Base-by-base conservation (phyloP, 164 flowering plant genomes). In the Tinospora cordifolia region DNA sequence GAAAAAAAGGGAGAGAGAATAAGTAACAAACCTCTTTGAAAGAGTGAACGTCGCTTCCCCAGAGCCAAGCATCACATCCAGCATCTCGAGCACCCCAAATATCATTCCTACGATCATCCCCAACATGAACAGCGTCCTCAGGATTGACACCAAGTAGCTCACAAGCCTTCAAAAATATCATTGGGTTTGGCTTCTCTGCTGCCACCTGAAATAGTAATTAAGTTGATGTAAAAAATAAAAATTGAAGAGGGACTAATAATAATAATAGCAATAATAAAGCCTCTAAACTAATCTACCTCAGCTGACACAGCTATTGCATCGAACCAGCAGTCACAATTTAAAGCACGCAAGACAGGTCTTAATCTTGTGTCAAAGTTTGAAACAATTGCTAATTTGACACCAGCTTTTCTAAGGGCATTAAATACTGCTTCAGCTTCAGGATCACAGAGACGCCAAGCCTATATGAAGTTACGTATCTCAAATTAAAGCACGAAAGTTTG, bases 81-180 rank as follows among this genome's bases (percentile, higher is more conserved):
- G 97, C 99, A 84, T 88, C 99, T 79, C 99, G 83, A 14, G 99
- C 98, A 67, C 99, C 99, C 98, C 99, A 94, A 65, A 94, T 70
- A 74, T 94, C 99, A 75, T 94, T 94, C 79, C 99, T 84, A 11
- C 98, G 89, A 70, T 94, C 99, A 83, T 94, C 99, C 64, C 98
- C 99, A 6, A 94, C 92, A 82, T 94, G 99, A 8, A 92, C 91
- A 34, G 86, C 94, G 82, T 94, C 99, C 82, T 92, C 96, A 13
- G 99, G 96, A 51, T 86, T 75, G 62, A 94, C 93, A 21, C 89
- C 99, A 66, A 94, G 75, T n/a, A 88, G 78, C 62, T 94, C 99
- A 71, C 97, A 94, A 30, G 99, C 99, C 82, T 89, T 94, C 51
- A 92, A 79, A 73, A 94, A 94, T 78, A 94, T 94, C 13, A 80